These are phyloP conservation scores for Cercospora beticola DNA, from an alignment of 2,329 filamentous ascomycete species.

Conservation along the genomic window DNA sequence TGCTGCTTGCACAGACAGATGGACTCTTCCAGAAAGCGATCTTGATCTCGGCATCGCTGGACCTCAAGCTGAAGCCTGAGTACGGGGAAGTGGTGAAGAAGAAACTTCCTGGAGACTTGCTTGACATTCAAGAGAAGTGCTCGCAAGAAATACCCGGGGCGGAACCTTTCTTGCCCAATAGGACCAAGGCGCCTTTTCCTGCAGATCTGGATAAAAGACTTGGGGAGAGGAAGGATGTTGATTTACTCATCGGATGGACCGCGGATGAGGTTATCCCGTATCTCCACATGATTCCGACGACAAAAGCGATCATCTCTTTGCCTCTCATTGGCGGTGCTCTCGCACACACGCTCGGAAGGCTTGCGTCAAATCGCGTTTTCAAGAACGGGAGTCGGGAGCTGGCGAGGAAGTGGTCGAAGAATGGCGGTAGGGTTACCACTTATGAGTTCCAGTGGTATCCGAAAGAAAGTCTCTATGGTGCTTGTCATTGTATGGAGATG, in stretches of 20 bases:
- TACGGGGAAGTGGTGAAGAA: neutral
- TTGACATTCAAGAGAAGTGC: neutral
- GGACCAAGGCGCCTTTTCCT: neutral
- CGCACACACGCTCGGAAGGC: neutral
- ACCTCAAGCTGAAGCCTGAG: neutral
- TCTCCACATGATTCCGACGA: neutral
- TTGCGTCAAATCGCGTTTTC: neutral
- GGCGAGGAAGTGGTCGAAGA: neutral
- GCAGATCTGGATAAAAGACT: neutral
- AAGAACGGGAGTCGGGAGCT: conserved; percentile 7
- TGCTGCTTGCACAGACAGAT: conserved; percentile 4
- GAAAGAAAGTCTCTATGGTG: neutral
- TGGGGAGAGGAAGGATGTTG: neutral
- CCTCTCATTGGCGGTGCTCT: neutral
- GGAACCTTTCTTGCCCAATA: neutral
- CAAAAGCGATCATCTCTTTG: neutral
- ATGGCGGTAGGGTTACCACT: neutral
- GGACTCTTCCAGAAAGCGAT: conserved; percentile 1
- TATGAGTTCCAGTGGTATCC: conserved; percentile 10
- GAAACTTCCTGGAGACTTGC: neutral
- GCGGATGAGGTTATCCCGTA: neutral
- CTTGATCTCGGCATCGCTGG: conserved; percentile 1
- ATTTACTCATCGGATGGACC: neutral
- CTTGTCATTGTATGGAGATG: conserved; percentile 11
- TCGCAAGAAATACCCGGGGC: neutral